A percentile compares a stretch with the other conserved stretches of the same genome.
Evolutionary conservation across 768 basidiomycete species (phyloP).

Genomic region (Mycena sanguinolenta): DNA sequence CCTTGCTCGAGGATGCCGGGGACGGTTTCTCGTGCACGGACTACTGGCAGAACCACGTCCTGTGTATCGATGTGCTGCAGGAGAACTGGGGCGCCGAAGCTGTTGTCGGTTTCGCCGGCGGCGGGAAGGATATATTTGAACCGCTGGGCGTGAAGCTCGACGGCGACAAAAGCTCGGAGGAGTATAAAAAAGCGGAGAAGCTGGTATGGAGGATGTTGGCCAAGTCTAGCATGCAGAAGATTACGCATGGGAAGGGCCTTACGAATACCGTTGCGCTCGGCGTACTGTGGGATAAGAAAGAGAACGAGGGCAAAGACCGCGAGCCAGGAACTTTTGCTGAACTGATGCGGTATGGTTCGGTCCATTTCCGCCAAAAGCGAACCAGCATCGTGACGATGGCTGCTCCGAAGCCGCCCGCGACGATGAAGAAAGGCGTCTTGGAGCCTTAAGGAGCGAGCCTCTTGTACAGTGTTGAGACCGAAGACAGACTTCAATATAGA

Average conservation of each 20-base stretch:
- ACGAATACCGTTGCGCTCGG: conserved; percentile 9
- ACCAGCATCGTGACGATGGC: neutral
- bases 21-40: conserved; percentile 5
- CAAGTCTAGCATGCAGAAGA: conserved; percentile 9
- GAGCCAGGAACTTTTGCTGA: conserved; percentile 5
- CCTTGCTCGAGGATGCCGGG: conserved; percentile 2
- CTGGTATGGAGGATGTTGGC: conserved; percentile 4
- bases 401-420: neutral
- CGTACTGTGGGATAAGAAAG: neutral
- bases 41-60: conserved; percentile 5
- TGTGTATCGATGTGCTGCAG: conserved; percentile 8
- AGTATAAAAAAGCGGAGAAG: conserved; percentile 1
- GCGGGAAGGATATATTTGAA: neutral
- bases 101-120: neutral
- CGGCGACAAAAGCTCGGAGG: neutral
- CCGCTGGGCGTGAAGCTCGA: neutral
- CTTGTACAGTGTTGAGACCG: too few relatives aligned
- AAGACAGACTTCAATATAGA: too few relatives aligned
- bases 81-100: conserved; percentile 8
- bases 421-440: conserved; percentile 3
- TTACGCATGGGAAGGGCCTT: conserved; percentile 3
- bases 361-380: conserved; percentile 6
- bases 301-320: conserved; percentile 8
- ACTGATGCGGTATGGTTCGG: conserved; percentile 1
- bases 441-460: too few relatives aligned